Base-by-base conservation (phyloP, 2,329 filamentous ascomycete species). In the Stachybotrys chlorohalonatus region DNA sequence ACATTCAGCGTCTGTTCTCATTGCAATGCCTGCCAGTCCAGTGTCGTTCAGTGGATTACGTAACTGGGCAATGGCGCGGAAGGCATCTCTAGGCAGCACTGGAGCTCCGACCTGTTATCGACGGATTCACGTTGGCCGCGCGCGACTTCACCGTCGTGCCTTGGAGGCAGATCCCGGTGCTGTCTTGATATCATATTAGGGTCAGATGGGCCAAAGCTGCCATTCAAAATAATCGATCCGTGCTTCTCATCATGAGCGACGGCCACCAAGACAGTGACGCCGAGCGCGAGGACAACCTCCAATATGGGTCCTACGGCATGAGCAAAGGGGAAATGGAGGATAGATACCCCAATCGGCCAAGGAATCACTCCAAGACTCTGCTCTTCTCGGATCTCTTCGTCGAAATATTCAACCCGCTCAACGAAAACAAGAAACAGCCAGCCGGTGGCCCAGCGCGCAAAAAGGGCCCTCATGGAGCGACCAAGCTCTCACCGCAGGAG, bases 341-440 rank as follows among this genome's bases (percentile, higher is more conserved):
- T 56, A 90, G 87, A 65, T 95, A 89, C 66, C 90, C 91, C 3
- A 85, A 90, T 64, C 83, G 91, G 3, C 94, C 94, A 4, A 82
- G 76, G 58, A 99, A 97, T 61, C 82, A 87, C 62, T 84, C 84
- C 46, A 83, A 83, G 58, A 96, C 93, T 1, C 75, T 95, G 9
- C 83, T 84, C 6, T 99, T 99, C 66, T 87, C 90, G 56, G 85
- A 89, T 5, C 77, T 99, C 0, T 90, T 87, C 67, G 75, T 79
- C 15, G 78, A 80, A 30, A 78, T 99, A 1, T 97, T 99, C 75
- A 87, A 95, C 62, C 91, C 91, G 0, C 70, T 86, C 7, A 81
- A 75, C 55, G 86, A 93, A 36, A 90, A 90, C 66, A 91, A 87
- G 63, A 92, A 92, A 65, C 84, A 91, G 68, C 83, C 83, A 1